A percentile compares a stretch with the other conserved stretches of the same genome.
These are phyloP conservation scores for Alternaria brassicae DNA, from an alignment of 2,329 filamentous ascomycete genomes.

Conservation along the genomic window DNA sequence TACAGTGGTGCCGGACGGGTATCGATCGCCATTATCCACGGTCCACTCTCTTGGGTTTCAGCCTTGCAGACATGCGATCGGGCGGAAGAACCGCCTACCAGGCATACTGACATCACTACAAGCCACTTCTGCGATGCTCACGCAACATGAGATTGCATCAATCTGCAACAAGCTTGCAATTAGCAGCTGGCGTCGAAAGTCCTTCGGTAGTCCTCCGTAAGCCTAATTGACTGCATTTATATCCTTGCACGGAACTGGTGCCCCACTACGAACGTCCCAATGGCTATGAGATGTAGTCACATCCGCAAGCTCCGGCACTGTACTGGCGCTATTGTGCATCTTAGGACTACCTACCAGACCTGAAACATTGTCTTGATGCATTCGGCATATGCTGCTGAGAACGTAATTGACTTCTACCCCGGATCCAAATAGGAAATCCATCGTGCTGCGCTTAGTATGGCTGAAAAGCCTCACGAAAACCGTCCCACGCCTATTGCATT, in stretches of 20 bases:
- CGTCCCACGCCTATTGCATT: neutral
- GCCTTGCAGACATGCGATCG: neutral
- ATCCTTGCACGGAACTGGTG: slow-evolving; percentile 1
- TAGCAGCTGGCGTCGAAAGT: neutral
- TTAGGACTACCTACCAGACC: neutral
- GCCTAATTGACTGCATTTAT: neutral
- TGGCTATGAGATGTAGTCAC: neutral
- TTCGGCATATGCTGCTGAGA: neutral
- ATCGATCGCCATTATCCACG: neutral
- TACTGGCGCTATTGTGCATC: slow-evolving; percentile 2
- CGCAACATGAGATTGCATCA: neutral
- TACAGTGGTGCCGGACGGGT: slow-evolving; percentile 6
- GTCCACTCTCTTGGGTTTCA: slow-evolving; percentile 3
- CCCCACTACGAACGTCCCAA: neutral
- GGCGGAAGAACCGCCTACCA: neutral
- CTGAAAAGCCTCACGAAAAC: slow-evolving; percentile 1
- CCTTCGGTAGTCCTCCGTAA: neutral
- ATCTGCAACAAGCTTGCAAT: slow-evolving; percentile 6
- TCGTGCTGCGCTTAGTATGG: neutral
- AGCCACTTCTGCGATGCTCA: neutral
- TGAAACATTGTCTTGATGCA: neutral
- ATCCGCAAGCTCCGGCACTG: neutral
- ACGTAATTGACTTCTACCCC: neutral
- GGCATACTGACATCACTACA: neutral
- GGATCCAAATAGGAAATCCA: neutral